phyloP scores from a whole-genome alignment of 2,329 filamentous ascomycete species.

The Aspergillus pseudotamarii region DNA sequence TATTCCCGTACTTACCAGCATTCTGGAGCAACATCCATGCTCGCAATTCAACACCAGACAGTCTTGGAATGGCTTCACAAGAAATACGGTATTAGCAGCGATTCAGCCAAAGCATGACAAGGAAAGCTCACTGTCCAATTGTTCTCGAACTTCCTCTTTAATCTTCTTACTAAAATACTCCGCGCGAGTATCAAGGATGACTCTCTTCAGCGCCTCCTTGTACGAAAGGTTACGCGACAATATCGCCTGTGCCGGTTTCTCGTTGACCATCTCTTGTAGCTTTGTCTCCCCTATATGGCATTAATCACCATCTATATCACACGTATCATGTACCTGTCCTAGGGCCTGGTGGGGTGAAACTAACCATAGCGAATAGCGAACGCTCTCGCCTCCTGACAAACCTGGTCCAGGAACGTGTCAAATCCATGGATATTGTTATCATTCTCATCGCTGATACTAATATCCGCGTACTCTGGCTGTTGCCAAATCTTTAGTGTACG shows the following conservation, averaged over 20 bases:
- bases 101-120: too few species aligned
- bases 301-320: not conserved
- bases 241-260: not conserved
- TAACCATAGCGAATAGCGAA: constrained; percentile 31
- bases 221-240: constrained; percentile 6
- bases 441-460: constrained; percentile 28
- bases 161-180: not conserved
- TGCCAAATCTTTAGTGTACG: constrained; percentile 40
- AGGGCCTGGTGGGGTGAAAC: not conserved
- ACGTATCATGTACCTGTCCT: not conserved
- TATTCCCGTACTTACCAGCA: constrained; percentile 11
- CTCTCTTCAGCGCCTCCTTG: not conserved
- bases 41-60: constrained; percentile 20
- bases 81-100: not conserved
- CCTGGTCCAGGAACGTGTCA: constrained; percentile 44
- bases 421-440: constrained; percentile 40
- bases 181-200: not conserved
- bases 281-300: not conserved
- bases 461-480: constrained; percentile 17
- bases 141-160: not conserved
- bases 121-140: not conserved
- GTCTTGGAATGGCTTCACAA: not conserved
- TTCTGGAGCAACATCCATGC: constrained; percentile 37
- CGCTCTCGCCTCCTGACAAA: constrained; percentile 33
- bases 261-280: not conserved